These are phyloP conservation scores for Chalaropsis thielavioides DNA, from an alignment of 2,329 filamentous ascomycete species.

Conservation along the genomic window DNA sequence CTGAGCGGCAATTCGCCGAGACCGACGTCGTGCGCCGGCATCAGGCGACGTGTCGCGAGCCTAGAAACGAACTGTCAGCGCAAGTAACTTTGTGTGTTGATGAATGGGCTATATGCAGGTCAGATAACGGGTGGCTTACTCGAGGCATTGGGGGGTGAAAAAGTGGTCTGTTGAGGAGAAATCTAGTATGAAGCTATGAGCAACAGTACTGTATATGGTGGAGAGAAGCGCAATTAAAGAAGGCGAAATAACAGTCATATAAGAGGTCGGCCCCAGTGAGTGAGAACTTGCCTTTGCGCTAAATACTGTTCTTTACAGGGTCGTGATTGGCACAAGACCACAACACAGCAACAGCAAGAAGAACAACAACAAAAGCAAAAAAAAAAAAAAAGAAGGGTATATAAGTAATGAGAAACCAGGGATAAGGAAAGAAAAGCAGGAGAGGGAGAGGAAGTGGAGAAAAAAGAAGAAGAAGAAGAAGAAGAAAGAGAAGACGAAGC, in stretches of 20 bases:
- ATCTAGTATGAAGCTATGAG: neutral
- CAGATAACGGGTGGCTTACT: neutral
- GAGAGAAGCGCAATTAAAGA: neutral
- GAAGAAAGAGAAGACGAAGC: neutral
- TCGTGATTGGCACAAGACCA: too few relatives aligned
- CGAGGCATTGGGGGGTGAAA: neutral
- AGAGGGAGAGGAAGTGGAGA: neutral
- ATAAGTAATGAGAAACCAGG: neutral
- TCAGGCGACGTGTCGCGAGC: constrained; percentile 1
- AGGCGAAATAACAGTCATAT: too few relatives aligned
- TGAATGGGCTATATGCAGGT: neutral
- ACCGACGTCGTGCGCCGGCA: constrained; percentile 10
- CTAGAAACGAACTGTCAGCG: neutral
- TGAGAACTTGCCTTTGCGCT: too few relatives aligned
- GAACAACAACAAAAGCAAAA: neutral
- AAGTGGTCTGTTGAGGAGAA: too few relatives aligned
- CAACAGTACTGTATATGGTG: neutral
- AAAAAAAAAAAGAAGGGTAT: neutral
- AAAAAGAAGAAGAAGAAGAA: neutral
- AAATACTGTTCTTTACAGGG: too few relatives aligned
- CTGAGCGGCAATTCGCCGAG: constrained; percentile 3
- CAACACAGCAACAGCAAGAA: too few relatives aligned
- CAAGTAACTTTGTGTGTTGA: constrained; percentile 7
- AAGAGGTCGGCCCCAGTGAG: too few relatives aligned
- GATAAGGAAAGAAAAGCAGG: neutral